A percentile compares a stretch with the other conserved stretches of the same genome.
phyloP scores from a whole-genome alignment of 495 filamentous ascomycete species.

The Penicillium mononematosum region DNA sequence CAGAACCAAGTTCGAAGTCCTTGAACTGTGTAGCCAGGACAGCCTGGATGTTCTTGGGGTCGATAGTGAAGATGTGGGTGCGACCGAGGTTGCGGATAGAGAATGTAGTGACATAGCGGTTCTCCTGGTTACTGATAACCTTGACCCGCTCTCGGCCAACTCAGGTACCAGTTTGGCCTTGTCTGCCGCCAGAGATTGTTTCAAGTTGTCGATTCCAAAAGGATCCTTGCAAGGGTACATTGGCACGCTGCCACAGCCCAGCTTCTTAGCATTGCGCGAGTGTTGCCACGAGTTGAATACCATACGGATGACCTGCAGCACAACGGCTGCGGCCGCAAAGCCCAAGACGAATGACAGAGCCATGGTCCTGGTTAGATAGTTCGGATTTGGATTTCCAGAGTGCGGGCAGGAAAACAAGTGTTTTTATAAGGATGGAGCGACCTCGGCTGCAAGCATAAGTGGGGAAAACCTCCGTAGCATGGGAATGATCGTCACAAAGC shows the following conservation, averaged over 20 bases:
- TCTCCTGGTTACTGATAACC: constrained; percentile 26
- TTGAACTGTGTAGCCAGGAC: constrained; percentile 56
- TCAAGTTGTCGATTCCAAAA: constrained; percentile 31
- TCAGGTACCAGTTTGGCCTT: constrained; percentile 29
- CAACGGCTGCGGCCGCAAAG: constrained; percentile 29
- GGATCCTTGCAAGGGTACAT: constrained; percentile 33
- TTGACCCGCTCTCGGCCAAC: constrained; percentile 24
- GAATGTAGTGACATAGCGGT: constrained; percentile 33
- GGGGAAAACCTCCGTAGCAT: background rate
- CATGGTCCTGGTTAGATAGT: constrained; percentile 9
- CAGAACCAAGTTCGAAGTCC: constrained; percentile 46
- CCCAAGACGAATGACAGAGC: constrained; percentile 22
- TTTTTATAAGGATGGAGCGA: background rate
- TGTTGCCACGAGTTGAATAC: constrained; percentile 28
- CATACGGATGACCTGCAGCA: constrained; percentile 28
- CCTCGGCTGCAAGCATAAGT: background rate
- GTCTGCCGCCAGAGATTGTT: constrained; percentile 30
- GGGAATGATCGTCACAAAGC: constrained; percentile 11
- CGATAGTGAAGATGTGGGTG: constrained; percentile 43
- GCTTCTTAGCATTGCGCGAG: constrained; percentile 28
- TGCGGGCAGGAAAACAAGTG: background rate
- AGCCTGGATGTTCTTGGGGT: constrained; percentile 56
- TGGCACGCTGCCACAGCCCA: constrained; percentile 33
- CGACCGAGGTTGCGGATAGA: constrained; percentile 29
- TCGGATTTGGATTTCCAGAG: background rate